phyloP scores from a whole-genome alignment of 108 stramenopile genomes.

The Cyclotella baltica region DNA sequence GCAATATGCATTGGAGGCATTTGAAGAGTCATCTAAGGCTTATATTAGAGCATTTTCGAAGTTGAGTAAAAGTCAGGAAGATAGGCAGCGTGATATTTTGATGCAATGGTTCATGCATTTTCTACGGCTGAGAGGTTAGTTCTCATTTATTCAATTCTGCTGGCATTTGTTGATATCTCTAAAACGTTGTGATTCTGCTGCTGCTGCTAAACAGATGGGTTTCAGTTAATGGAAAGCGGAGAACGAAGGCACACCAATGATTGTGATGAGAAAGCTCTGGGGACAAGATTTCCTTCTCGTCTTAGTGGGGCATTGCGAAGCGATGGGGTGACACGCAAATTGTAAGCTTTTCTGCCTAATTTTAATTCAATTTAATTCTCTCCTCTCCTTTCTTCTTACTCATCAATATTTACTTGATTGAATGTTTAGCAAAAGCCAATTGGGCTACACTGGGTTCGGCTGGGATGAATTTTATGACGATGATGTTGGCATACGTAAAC shows the following conservation, averaged over 20 bases:
- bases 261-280: slow-evolving; percentile 28
- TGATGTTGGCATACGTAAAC: slow-evolving; percentile 59
- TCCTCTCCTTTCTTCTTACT: too few species aligned
- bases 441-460: slow-evolving; percentile 71
- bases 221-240: slow-evolving; percentile 76
- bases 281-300: slow-evolving; percentile 27
- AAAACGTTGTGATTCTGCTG: background rate
- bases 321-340: slow-evolving; percentile 80
- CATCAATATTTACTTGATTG: too few species aligned
- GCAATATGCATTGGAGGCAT: slow-evolving; percentile 28
- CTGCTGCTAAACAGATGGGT: slow-evolving; percentile 58
- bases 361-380: background rate
- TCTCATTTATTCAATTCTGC: background rate
- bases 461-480: slow-evolving; percentile 84
- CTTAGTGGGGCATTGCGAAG: slow-evolving; percentile 30
- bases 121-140: slow-evolving; percentile 56
- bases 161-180: background rate
- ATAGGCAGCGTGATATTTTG: slow-evolving; percentile 11
- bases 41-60: slow-evolving; percentile 20
- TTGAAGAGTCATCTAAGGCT: slow-evolving; percentile 17
- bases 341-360: slow-evolving; percentile 3
- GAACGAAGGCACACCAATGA: slow-evolving; percentile 80
- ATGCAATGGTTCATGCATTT: slow-evolving; percentile 49
- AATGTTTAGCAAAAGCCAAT: slow-evolving; percentile 27
- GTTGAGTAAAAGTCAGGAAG: background rate